Conservation (phyloP, 345 rosid species). For the Rhodamnia rubescens region DNA sequence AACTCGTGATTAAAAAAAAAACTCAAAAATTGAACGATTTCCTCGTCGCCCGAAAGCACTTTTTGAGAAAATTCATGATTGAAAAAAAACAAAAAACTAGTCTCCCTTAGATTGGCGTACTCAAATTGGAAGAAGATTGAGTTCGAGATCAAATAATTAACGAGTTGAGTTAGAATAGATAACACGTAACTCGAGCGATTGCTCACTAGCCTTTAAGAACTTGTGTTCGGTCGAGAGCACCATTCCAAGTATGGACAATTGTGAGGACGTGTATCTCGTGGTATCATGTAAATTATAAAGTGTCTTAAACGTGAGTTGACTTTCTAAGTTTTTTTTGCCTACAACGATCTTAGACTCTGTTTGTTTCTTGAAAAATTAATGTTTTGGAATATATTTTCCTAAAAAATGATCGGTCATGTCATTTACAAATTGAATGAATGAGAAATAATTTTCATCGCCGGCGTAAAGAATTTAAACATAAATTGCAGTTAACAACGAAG, state of each 20-base stretch:
- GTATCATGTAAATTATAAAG: not conserved
- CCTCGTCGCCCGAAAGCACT: not conserved
- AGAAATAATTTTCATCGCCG: rapidly evolving
- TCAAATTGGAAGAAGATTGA: not conserved
- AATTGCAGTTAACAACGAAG: not conserved
- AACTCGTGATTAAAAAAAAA: not conserved
- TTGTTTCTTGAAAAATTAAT: not conserved
- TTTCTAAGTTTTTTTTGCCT: not conserved
- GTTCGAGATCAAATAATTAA: too few relatives aligned
- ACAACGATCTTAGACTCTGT: rapidly evolving
- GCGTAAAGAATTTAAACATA: not conserved
- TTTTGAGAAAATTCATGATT: not conserved
- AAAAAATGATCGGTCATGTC: rapidly evolving
- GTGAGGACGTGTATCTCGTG: rapidly evolving
- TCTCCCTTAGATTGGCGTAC: not conserved
- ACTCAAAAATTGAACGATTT: not conserved
- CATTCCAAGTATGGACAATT: not conserved
- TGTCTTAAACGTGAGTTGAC: not conserved
- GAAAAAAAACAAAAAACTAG: not conserved
- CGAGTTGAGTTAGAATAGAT: not conserved
- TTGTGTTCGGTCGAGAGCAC: not conserved
- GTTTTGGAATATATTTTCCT: rapidly evolving
- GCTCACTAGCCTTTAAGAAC: not conserved
- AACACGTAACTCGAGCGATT: not conserved
- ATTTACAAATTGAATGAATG: rapidly evolving